phyloP scores from a whole-genome alignment of 352 stramenopile species.

The Thalassiosira pacifica region DNA sequence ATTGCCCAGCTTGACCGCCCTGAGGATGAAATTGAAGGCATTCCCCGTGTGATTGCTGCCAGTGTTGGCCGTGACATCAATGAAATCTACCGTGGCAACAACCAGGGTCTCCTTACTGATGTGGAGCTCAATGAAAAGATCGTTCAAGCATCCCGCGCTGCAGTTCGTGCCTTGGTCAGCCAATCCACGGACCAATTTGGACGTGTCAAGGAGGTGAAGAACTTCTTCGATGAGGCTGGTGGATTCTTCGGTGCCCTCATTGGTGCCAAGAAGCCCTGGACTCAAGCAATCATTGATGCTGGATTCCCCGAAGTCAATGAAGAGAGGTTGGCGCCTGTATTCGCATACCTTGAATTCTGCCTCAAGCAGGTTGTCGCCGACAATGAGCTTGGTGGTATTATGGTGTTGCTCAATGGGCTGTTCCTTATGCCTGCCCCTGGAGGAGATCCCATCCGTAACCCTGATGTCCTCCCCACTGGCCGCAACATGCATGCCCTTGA shows the following conservation, averaged over 20 bases:
- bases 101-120: slow-evolving; percentile 88
- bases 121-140: slow-evolving; percentile 89
- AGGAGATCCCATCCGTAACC: slow-evolving; percentile 91
- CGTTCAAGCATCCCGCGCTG: slow-evolving; percentile 83
- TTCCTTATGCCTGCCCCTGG: slow-evolving; percentile 90
- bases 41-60: slow-evolving; percentile 88
- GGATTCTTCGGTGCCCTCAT: slow-evolving; percentile 77
- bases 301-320: slow-evolving; percentile 87
- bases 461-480: slow-evolving; percentile 90
- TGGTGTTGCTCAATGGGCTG: slow-evolving; percentile 88
- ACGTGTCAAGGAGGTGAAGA: slow-evolving; percentile 89
- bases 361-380: slow-evolving; percentile 90
- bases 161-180: slow-evolving; percentile 87
- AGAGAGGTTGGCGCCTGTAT: slow-evolving; percentile 83
- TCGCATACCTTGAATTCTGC: slow-evolving; percentile 90
- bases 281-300: slow-evolving; percentile 86
- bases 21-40: slow-evolving; percentile 89
- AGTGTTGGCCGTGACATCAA: slow-evolving; percentile 88
- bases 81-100: slow-evolving; percentile 89
- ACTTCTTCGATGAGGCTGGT: slow-evolving; percentile 82
- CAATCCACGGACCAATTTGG: slow-evolving; percentile 88
- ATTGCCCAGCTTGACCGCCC: slow-evolving; percentile 90
- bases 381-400: slow-evolving; percentile 89
- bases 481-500: slow-evolving; percentile 92
- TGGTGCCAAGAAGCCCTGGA: slow-evolving; percentile 86